phyloP scores from a whole-genome alignment of 1,284 basidiomycete species.

The Tilletia horrida region DNA sequence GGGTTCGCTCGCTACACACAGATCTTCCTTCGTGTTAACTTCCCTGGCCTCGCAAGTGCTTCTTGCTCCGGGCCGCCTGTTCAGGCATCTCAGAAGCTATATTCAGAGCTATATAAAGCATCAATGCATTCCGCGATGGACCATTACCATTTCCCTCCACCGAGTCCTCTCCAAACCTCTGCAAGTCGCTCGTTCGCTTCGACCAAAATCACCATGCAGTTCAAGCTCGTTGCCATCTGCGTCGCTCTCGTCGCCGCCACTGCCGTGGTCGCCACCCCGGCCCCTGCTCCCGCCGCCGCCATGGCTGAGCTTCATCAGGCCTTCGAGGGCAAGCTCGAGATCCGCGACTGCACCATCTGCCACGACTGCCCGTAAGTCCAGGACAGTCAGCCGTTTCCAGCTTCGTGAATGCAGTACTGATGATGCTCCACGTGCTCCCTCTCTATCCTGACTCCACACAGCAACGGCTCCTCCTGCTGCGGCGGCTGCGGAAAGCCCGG shows the following conservation, averaged over 20 bases:
- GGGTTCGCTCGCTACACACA: too few species aligned
- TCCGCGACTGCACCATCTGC: slow-evolving; percentile 7
- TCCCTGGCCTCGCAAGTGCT: too few species aligned
- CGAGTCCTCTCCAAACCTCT: too few species aligned
- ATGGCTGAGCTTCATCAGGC: not conserved
- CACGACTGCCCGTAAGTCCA: not conserved
- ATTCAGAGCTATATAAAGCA: too few species aligned
- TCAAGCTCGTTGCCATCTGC: slow-evolving; percentile 10
- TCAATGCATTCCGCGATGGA: too few species aligned
- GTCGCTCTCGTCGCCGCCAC: slow-evolving; percentile 12
- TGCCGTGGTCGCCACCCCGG: slow-evolving; percentile 4
- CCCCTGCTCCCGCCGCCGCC: slow-evolving; percentile 6
- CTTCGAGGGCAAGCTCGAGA: not conserved
- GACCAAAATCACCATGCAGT: slow-evolving; percentile 15
- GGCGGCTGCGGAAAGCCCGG: not conserved
- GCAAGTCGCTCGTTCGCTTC: too few species aligned
- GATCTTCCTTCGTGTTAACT: too few species aligned
- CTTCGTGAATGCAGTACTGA: not conserved
- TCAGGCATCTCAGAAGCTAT: too few species aligned
- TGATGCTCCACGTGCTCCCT: not conserved
- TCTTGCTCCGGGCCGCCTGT: too few species aligned
- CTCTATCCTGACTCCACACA: not conserved
- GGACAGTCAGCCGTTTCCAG: not conserved
- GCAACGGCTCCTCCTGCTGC: slow-evolving; percentile 3
- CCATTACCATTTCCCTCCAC: too few species aligned